Base-by-base conservation (phyloP, 208 protist species). In the Crithidia expoeki region DNA sequence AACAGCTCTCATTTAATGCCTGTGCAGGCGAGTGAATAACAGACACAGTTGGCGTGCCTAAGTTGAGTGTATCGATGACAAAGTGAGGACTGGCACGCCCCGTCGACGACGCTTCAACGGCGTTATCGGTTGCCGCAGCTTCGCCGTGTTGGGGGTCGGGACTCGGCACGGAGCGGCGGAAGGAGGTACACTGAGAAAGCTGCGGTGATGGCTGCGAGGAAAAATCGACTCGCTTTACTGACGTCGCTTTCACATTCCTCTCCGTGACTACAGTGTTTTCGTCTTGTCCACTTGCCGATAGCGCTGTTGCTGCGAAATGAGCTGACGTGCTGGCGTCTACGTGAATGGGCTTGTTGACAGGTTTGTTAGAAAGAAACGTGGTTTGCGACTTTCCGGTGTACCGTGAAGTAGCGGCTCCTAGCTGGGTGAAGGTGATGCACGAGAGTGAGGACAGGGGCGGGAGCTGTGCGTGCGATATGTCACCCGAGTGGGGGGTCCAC, bases 11-110 rank as follows among this genome's bases (percentile, higher is more conserved):
- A 19, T 60, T 61, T 16, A 69, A 42, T 27, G 64, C 63, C 47
- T 63, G 71, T 7, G 57, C 63, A 2, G 63, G 44, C 4, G 63
- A 66, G 46, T 66, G 63, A 32, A 71, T 76, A 6, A 71, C 51
- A 2, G 71, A 71, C 17, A 70, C 71, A 4, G 71, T 65, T n/a
- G 71, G 71, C 2, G 63, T 76, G 25, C 71, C 71, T 25, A 76
- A 32, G 47, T 49, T 70, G 16, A 71, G n/a, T 23, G 71, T 76
- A 30, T 76, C 71, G 2, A 55, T 25, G 56, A 19, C 36, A 33
- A 25, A 12, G 27, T 42, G 63, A 0, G 56, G 47, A 10, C 33
- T 51, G 21, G n/a, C 14, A 4, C 28, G 56, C 6, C 53, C 69
- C 0, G 23, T 40, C 28, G 21, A 10, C 33, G 28, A 32, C 7